Base-by-base conservation (phyloP, 805 yeast genomes). In the Lipomyces kockii region DNA sequence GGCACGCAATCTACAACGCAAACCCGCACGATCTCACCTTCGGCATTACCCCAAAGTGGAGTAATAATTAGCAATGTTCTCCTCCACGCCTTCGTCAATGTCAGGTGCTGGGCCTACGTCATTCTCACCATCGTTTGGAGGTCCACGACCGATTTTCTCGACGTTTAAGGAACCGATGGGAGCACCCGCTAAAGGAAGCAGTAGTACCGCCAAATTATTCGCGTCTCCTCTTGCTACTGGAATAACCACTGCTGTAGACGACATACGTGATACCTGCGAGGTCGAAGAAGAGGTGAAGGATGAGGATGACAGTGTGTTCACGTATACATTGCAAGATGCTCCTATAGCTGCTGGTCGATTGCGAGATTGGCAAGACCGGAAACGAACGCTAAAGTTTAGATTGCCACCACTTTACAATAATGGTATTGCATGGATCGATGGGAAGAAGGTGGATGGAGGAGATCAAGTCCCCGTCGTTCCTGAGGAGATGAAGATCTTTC, bases 371-470 rank as follows among this genome's bases (percentile, higher is more conserved):
- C 54, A 51, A n/a, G 59, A 63, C 20, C 57, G 67, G 1, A 67
- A 67, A 9, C 64, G 78, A n/a, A 76, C 78, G 12, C 62, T 76
- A 29, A 74, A 73, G 51, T 77, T 72, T 59, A 25, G 27, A 20
- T 35, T 72, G 43, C 69, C 68, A 52, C 76, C 78, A 6, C 59
- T 63, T 7, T 20, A 63, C 2, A 59, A 49, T 11, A 70, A 64
- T 8, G 78, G 78, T 6, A 25, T 69, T 22, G 75, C 76, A 3
- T 76, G 79, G 79, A 73, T 76, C 14, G 65, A 62, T 9, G 59
- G 55, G 43, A 61, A 59, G 46, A 51, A 27, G 6, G 17, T 49
- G 35, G 27, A 61, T 27, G 43, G 46, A 29, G n/a, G 43, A 60
- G n/a, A 14, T 27, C 9, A 37, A 12, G 63, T 34, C n/a, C 62